phyloP scores from a whole-genome alignment of 139 green algal species.

The Desmodesmus armatus region DNA sequence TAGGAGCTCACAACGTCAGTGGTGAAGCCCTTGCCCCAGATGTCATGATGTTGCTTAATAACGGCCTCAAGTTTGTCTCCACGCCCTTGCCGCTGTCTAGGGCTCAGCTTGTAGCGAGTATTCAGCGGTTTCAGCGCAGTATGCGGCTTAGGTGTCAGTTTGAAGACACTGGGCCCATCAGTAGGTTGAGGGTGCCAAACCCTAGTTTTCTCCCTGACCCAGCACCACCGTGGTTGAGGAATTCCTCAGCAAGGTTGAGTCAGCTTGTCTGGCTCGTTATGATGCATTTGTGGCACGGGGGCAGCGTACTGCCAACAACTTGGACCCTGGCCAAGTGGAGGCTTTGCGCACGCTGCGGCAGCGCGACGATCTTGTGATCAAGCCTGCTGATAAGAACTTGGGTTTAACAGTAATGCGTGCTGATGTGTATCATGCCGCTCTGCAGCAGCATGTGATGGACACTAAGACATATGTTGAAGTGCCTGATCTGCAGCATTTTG shows the following conservation, averaged over 20 bases:
- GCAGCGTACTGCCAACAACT: not conserved
- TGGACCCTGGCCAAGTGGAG: not conserved
- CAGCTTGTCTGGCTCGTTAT: not conserved
- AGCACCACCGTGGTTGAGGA: conserved; percentile 2
- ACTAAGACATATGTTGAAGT: not conserved
- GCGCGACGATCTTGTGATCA: not conserved
- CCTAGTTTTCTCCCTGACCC: not conserved
- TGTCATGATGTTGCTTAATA: not conserved
- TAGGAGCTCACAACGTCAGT: not conserved
- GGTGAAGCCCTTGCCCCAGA: not conserved
- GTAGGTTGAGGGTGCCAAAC: not conserved
- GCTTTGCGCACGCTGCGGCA: not conserved
- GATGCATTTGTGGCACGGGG: not conserved
- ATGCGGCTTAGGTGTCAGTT: not conserved
- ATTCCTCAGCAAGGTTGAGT: not conserved
- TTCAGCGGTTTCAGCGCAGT: not conserved
- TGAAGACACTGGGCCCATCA: not conserved
- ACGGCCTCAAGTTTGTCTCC: conserved; percentile 9
- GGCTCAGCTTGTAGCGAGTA: not conserved
- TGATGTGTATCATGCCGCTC: not conserved
- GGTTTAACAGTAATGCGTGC: not conserved
- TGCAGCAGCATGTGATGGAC: not conserved
- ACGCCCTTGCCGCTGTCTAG: not conserved
- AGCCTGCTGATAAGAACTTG: conserved; percentile 10
- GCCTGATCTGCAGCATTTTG: not conserved